Conservation (phyloP, 116 monocot species). For the Iris pallida region DNA sequence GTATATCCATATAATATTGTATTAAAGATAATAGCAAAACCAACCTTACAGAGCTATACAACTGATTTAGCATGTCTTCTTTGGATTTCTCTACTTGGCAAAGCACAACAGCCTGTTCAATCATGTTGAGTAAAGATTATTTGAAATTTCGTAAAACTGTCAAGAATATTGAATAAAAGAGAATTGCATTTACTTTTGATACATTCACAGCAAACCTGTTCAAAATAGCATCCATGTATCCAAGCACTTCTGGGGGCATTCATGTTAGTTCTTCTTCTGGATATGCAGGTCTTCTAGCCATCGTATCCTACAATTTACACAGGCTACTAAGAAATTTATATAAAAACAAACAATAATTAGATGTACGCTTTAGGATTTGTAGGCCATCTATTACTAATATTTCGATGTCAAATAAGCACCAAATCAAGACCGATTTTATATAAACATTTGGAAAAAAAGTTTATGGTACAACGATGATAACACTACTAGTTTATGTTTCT, state of each 20-base stretch:
- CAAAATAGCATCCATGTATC: constrained; percentile 95
- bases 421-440: too few species aligned
- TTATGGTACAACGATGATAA: not conserved
- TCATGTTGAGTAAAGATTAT: not conserved
- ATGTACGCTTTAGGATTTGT: too few species aligned
- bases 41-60: constrained; percentile 90
- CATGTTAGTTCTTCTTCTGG: constrained; percentile 98
- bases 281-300: constrained; percentile 90
- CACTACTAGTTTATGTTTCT: not conserved
- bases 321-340: not conserved
- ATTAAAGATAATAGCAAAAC: not conserved
- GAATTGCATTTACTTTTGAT: constrained; percentile 54
- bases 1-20: too few species aligned
- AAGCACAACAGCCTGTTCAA: too few species aligned
- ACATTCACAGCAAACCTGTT: constrained; percentile 98
- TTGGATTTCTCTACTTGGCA: constrained; percentile 99
- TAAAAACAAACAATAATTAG: not conserved
- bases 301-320: constrained; percentile 52
- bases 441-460: not conserved
- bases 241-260: constrained; percentile 99
- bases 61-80: constrained; percentile 96
- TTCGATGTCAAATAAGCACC: not conserved
- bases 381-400: too few species aligned
- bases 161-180: not conserved
- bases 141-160: not conserved